These are phyloP conservation scores for Claviceps sp. DNA, from an alignment of 2,329 filamentous ascomycete species.

Conservation along the genomic window DNA sequence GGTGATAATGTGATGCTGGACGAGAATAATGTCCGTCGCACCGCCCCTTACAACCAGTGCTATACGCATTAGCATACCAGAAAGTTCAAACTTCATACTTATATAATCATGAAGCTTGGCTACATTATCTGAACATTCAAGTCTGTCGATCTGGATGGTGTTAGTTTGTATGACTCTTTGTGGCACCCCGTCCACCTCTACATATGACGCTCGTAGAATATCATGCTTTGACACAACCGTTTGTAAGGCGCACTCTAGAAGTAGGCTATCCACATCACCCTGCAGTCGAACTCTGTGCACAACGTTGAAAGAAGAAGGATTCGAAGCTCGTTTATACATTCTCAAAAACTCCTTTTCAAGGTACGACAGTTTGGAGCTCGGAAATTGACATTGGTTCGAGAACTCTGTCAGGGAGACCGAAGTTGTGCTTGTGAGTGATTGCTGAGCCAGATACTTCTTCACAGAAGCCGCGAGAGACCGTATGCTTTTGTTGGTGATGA, in stretches of 20 bases:
- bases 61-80: background rate
- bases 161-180: background rate
- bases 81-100: background rate
- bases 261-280: background rate
- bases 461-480: background rate
- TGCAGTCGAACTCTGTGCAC: background rate
- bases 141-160: background rate
- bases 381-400: background rate
- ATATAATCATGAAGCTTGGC: background rate
- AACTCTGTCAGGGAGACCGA: background rate
- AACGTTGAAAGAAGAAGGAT: background rate
- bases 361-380: background rate
- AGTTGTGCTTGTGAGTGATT: background rate
- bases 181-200: background rate
- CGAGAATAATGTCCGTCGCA: background rate
- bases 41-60: background rate
- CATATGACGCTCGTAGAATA: background rate
- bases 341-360: background rate
- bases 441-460: background rate
- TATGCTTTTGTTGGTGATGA: background rate
- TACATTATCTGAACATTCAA: background rate
- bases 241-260: background rate
- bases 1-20: background rate
- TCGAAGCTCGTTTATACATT: background rate
- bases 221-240: background rate